A percentile compares a stretch with the other conserved stretches of the same genome.
Conservation (phyloP, 768 basidiomycete genomes). For the Pseudohyphozyma bogoriensis region DNA sequence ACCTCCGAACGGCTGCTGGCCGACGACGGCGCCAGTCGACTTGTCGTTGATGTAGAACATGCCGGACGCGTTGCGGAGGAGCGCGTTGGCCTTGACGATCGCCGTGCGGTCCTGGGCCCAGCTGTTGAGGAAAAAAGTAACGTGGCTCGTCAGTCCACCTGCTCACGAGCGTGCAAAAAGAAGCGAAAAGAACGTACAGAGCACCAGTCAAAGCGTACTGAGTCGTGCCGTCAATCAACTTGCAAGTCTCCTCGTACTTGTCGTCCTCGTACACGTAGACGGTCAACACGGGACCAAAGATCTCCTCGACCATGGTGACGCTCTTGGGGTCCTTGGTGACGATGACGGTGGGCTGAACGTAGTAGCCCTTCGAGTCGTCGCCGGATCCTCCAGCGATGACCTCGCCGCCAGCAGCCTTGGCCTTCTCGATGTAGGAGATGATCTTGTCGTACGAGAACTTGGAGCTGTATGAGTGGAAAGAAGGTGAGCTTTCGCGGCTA, state of each 20-base stretch:
- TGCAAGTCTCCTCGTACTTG: constrained; percentile 74
- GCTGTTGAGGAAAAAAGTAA: constrained; percentile 40
- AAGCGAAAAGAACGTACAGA: constrained; percentile 51
- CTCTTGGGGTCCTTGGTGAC: constrained; percentile 80
- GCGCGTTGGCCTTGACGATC: constrained; percentile 66
- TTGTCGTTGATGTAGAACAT: constrained; percentile 98
- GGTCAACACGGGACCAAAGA: constrained; percentile 92
- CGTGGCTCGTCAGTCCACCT: background rate
- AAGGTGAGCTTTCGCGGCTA: background rate
- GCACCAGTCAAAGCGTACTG: constrained; percentile 89
- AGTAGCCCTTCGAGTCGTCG: constrained; percentile 86
- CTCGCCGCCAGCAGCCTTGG: constrained; percentile 80
- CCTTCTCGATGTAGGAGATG: constrained; percentile 68
- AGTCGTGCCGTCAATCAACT: constrained; percentile 75
- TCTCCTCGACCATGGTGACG: constrained; percentile 84
- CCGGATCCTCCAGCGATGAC: constrained; percentile 70
- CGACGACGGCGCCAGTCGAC: constrained; percentile 94
- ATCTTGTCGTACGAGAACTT: constrained; percentile 83
- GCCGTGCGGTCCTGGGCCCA: constrained; percentile 74
- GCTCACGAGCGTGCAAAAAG: constrained; percentile 16
- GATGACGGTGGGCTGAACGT: constrained; percentile 87
- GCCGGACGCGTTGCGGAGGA: constrained; percentile 80
- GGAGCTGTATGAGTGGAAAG: constrained; percentile 45
- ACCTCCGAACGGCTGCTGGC: constrained; percentile 92
- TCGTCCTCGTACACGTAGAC: constrained; percentile 82